phyloP scores from a whole-genome alignment of 768 basidiomycete species.

The Suillus paluster region DNA sequence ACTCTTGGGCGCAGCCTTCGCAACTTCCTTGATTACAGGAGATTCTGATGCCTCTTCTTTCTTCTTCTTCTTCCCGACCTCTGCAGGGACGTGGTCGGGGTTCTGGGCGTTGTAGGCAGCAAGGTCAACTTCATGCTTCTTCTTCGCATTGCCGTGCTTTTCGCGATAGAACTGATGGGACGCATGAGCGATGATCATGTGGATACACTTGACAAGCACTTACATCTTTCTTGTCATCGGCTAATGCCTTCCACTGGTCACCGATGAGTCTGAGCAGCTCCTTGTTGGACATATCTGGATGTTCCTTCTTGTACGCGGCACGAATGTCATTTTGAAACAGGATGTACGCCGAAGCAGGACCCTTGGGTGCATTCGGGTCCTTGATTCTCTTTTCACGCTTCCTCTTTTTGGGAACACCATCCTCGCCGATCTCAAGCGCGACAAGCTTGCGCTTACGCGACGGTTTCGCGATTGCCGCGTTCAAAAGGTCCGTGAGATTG shows the following conservation, averaged over 20 bases:
- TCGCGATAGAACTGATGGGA: constrained; percentile 35
- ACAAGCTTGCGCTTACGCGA: constrained; percentile 58
- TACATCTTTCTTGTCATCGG: constrained; percentile 75
- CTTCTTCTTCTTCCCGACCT: constrained; percentile 38
- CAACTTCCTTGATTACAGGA: constrained; percentile 32
- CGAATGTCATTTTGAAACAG: constrained; percentile 93
- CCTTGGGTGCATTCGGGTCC: constrained; percentile 94
- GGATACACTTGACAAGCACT: constrained; percentile 28
- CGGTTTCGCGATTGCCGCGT: constrained; percentile 31
- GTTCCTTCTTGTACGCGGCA: constrained; percentile 64
- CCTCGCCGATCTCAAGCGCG: constrained; percentile 38
- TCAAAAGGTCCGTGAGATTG: constrained; percentile 31
- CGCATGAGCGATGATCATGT: constrained; percentile 1
- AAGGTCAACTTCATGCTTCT: constrained; percentile 65
- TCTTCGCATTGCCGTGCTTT: constrained; percentile 61
- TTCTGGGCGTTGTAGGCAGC: constrained; percentile 64
- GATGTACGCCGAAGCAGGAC: constrained; percentile 91
- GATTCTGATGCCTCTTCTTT: constrained; percentile 33
- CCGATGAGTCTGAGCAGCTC: constrained; percentile 77
- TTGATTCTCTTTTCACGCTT: constrained; percentile 62
- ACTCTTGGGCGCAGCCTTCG: constrained; percentile 21
- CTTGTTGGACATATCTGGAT: constrained; percentile 67
- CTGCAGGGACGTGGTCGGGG: constrained; percentile 51
- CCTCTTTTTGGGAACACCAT: constrained; percentile 39
- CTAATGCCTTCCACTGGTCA: constrained; percentile 73